Base-by-base conservation (phyloP, 495 filamentous ascomycete species). In the Pseudotulostoma volvatum region DNA sequence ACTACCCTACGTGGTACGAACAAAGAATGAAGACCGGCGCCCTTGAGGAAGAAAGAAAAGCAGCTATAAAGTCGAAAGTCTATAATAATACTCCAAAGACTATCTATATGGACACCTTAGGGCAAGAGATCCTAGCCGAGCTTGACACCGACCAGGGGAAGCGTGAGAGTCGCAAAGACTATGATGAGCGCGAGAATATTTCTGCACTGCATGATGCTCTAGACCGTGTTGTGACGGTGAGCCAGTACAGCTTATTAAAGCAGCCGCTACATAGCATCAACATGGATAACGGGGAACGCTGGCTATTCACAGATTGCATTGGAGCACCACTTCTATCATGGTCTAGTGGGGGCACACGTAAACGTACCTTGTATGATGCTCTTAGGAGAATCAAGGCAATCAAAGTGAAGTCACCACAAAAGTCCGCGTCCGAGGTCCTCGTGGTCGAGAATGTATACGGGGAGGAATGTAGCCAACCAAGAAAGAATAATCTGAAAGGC, bases 141-240 rank as follows among this genome's bases (percentile, higher is more conserved):
- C 21, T 23, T 4, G 25, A 48, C 14, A 47, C 51, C 25, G 40
- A 40, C 0, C 14, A 16, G 1, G 39, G 23, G 1, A 40, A 15
- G 17, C 37, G 30, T 14, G n/a, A n/a, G n/a, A n/a, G n/a, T n/a
- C n/a, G n/a, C n/a, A n/a, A n/a, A n/a, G n/a, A n/a, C n/a, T n/a
- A n/a, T n/a, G 51, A 56, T 20, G 43, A 48, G n/a, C 17, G 35
- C 13, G 53, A 50, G 3, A 40, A 61, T 44, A 39, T 49, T 36
- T 19, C 39, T 23, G 14, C 41, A 46, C 40, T 54, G 37, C 25
- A 40, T 34, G 54, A 57, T 42, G 46, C 45, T 7, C 18, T 33
- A 11, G 44, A 31, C 3, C 38, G 51, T 1, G 13, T 37, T 28
- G 44, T 52, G 50, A 18, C 4, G 8, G 19, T 16, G 34, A 3